Conservation (phyloP, 768 basidiomycete species). For the Gymnopilus junonius region DNA sequence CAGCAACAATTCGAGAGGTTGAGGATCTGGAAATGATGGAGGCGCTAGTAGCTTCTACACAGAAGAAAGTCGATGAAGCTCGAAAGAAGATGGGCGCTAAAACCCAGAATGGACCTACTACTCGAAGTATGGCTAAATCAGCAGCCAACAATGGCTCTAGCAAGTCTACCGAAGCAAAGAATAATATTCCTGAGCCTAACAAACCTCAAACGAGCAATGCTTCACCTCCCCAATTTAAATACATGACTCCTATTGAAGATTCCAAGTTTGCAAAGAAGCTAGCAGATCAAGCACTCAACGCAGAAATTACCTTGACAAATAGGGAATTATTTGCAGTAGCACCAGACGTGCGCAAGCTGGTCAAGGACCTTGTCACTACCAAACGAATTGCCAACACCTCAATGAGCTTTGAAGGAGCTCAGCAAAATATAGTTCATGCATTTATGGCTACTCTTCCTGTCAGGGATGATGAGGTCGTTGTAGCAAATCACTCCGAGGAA, state of each 20-base stretch:
- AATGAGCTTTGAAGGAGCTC: background rate
- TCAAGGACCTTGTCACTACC: slow-evolving; percentile 13
- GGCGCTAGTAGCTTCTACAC: background rate
- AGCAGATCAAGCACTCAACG: slow-evolving; percentile 10
- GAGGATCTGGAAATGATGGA: slow-evolving; percentile 7
- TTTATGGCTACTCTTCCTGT: background rate
- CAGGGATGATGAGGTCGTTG: no score
- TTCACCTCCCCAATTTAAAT: slow-evolving; percentile 13
- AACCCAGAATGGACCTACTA: background rate
- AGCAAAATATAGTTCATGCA: background rate
- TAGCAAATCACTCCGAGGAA: slow-evolving; percentile 15
- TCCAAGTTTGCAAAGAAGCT: slow-evolving; percentile 3
- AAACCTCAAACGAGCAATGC: no score
- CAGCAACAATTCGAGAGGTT: background rate
- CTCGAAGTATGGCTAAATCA: background rate
- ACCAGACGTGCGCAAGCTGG: slow-evolving; percentile 13
- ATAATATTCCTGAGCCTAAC: background rate
- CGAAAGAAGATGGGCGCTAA: background rate
- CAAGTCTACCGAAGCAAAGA: background rate
- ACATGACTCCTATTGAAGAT: slow-evolving; percentile 16
- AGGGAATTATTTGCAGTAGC: slow-evolving; percentile 17
- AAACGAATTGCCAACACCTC: background rate
- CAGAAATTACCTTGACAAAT: slow-evolving; percentile 14
- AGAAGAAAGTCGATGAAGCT: slow-evolving; percentile 9
- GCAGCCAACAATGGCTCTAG: background rate